Evolutionary conservation across 2,329 filamentous ascomycete genomes (phyloP).

Genomic region (Calonectria crousiana): DNA sequence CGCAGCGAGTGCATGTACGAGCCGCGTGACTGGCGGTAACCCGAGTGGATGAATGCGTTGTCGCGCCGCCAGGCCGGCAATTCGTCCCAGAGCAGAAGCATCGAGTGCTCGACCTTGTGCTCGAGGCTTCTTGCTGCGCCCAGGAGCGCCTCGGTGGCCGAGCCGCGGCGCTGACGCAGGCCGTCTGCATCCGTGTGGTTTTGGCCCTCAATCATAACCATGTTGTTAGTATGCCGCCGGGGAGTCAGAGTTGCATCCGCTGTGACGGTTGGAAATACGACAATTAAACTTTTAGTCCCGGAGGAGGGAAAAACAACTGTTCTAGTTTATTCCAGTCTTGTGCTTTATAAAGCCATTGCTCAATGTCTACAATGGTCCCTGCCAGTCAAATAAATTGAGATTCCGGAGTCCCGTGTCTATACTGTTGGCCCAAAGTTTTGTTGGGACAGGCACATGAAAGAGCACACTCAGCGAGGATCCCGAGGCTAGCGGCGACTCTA

Average conservation of each 20-base stretch:
- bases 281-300: neutral
- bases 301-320: neutral
- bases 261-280: neutral
- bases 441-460: conserved; percentile 49
- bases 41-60: conserved; percentile 66
- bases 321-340: neutral
- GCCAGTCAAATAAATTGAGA: conserved; percentile 19
- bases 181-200: conserved; percentile 20
- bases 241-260: conserved; percentile 1
- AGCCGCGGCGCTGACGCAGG: conserved; percentile 45
- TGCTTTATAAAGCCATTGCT: neutral
- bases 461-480: conserved; percentile 30
- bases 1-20: conserved; percentile 60
- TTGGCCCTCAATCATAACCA: conserved; percentile 38
- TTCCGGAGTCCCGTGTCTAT: conserved; percentile 32
- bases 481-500: conserved; percentile 40
- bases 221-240: neutral
- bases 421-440: conserved; percentile 42
- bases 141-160: conserved; percentile 46
- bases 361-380: conserved; percentile 5
- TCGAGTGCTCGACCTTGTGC: conserved; percentile 52
- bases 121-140: conserved; percentile 48
- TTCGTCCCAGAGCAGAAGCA: conserved; percentile 69
- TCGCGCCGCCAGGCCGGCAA: conserved; percentile 71
- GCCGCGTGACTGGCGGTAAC: conserved; percentile 65